phyloP scores from a whole-genome alignment of 1,139 yeast species.

The Debaryomyces nepalensis region DNA sequence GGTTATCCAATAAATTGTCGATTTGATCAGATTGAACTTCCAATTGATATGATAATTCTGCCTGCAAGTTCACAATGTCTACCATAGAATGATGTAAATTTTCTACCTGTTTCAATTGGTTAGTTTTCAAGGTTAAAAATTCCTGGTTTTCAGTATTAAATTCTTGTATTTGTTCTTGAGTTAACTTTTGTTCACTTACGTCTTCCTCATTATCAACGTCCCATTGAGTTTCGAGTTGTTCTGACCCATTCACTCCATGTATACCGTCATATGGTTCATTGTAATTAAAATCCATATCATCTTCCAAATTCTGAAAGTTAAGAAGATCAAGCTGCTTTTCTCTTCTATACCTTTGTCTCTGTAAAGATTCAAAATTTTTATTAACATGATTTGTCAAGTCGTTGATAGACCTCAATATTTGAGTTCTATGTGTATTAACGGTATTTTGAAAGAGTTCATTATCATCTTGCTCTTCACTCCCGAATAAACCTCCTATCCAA shows the following conservation, averaged over 20 bases:
- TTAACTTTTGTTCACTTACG: conserved; percentile 29
- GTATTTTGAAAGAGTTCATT: conserved; percentile 31
- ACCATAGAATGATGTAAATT: conserved; percentile 76
- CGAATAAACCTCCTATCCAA: conserved; percentile 34
- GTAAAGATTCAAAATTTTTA: conserved; percentile 44
- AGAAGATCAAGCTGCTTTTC: conserved; percentile 46
- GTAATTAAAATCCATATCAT: conserved; percentile 29
- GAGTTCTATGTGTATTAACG: conserved; percentile 40
- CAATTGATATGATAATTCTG: conserved; percentile 76
- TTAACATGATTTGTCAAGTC: conserved; percentile 39
- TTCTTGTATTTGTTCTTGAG: conserved; percentile 69
- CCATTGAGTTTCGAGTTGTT: conserved; percentile 8
- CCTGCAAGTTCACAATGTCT: conserved; percentile 79
- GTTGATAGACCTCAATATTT: conserved; percentile 44
- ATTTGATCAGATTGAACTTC: conserved; percentile 79
- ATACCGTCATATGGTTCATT: conserved; percentile 12
- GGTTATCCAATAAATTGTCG: conserved; percentile 66
- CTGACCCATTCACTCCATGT: conserved; percentile 9
- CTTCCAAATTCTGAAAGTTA: conserved; percentile 48
- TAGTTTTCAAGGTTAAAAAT: conserved; percentile 60
- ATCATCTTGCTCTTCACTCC: conserved; percentile 36
- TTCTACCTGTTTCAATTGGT: conserved; percentile 70
- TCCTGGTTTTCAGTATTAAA: conserved; percentile 75
- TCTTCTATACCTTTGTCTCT: conserved; percentile 45
- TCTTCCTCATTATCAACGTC: conserved; percentile 25